A percentile compares a stretch with the other conserved stretches of the same genome.
Conservation (phyloP, 75 land plant genomes). For the Sequoia sempervirens region DNA sequence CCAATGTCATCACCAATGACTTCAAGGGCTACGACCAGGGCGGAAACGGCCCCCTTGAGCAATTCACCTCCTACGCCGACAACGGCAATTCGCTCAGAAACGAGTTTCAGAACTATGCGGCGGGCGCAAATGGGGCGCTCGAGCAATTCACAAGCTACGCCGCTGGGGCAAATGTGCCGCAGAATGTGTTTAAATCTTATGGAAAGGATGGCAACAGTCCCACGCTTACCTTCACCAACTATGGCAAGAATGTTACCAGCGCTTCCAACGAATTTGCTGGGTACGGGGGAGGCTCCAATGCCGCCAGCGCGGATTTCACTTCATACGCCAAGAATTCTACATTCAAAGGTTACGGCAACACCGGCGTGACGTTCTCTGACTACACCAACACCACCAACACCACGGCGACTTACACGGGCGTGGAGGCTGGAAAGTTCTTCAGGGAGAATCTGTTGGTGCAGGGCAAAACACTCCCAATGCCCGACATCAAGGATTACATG, state of each 20-base stretch:
- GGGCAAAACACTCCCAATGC: slow-evolving; percentile 32
- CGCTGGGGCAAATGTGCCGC: too few relatives aligned
- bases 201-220: too few relatives aligned
- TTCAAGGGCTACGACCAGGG: slow-evolving; percentile 27
- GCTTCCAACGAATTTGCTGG: background rate
- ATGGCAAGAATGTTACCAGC: slow-evolving; percentile 22
- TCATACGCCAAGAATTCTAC: slow-evolving; percentile 18
- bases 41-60: slow-evolving; percentile 27
- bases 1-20: slow-evolving; percentile 37
- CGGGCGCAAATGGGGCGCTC: slow-evolving; percentile 18
- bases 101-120: slow-evolving; percentile 40
- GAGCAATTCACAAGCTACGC: slow-evolving; percentile 41
- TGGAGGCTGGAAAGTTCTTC: slow-evolving; percentile 68
- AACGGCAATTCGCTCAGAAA: slow-evolving; percentile 36
- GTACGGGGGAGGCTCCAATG: background rate
- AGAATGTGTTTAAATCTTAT: too few relatives aligned
- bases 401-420: slow-evolving; percentile 10
- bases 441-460: slow-evolving; percentile 33
- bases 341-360: slow-evolving; percentile 40
- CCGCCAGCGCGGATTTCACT: background rate
- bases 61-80: slow-evolving; percentile 35
- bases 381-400: slow-evolving; percentile 21
- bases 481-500: slow-evolving; percentile 19
- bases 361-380: slow-evolving; percentile 6
- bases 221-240: too few relatives aligned